A percentile compares a stretch with the other conserved stretches of the same genome.
Conservation (phyloP, 345 rosid genomes). For the Ceriops zippeliana region DNA sequence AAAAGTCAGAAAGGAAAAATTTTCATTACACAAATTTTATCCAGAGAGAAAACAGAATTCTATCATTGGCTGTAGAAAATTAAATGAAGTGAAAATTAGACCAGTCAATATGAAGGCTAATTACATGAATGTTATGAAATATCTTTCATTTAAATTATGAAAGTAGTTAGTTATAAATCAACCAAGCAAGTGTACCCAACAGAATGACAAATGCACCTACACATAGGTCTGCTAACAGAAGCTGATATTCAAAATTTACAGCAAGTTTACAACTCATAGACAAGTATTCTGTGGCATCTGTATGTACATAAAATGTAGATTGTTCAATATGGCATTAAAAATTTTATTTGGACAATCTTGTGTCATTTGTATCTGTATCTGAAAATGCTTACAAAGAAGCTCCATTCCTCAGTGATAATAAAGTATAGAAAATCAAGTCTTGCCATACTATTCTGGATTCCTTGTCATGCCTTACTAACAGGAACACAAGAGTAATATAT, state of each 20-base stretch:
- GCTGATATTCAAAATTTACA: neutral
- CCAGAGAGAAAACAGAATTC: neutral
- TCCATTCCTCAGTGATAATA: neutral
- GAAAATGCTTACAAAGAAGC: neutral
- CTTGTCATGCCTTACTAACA: neutral
- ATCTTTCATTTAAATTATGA: neutral
- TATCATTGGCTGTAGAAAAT: neutral
- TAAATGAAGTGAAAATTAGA: neutral
- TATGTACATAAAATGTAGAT: too few relatives aligned
- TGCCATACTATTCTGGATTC: conserved; percentile 5
- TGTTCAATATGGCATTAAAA: neutral
- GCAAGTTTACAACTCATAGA: neutral
- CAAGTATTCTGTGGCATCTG: too few relatives aligned
- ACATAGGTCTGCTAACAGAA: neutral
- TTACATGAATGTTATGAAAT: neutral
- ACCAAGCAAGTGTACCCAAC: neutral
- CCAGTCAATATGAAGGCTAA: conserved; percentile 1
- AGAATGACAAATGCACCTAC: neutral
- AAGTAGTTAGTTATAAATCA: neutral
- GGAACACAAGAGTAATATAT: neutral
- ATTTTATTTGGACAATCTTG: neutral
- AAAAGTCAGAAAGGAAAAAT: conserved; percentile 7
- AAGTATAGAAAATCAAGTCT: neutral
- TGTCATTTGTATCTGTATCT: neutral
- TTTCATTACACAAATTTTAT: conserved; percentile 7